Base-by-base conservation (phyloP, 1,284 basidiomycete genomes). In the Irpex sp. region DNA sequence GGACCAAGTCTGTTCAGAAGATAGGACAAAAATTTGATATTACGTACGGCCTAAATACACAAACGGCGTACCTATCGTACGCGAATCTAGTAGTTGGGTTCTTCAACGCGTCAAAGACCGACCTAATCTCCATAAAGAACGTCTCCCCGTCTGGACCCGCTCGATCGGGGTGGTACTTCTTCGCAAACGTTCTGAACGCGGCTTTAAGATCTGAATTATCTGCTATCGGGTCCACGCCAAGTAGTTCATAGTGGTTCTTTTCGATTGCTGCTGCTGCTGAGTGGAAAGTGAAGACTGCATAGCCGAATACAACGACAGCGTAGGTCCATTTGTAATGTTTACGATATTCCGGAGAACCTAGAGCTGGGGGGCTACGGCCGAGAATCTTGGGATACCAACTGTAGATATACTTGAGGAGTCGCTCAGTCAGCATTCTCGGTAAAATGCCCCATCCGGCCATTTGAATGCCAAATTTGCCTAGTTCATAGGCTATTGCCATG, bases 51-150 rank as follows among this genome's bases (percentile, higher is more conserved):
- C 15, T 51, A 3, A 9, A 13, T 47, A 36, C 7, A 2, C 72
- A 6, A 31, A 21, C 5, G 1, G 9, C 82, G 62, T 62, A 89
- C 90, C 85, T 80, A 76, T 96, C 94, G 74, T 96, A 96, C 0
- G 93, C 94, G 77, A 93, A 95, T 56, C 93, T 78, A 63, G 88
- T 88, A 1, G 86, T 80, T 0, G 94, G 92, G 68, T 94, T 85
- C 64, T 87, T 92, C 37, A 96, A 75, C 0, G 87, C 86, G 72
- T 96, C 93, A 71, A 89, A 95, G 17, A 90, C 91, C 68, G 88
- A 84, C 59, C 93, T 79, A 1, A 92, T 85, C 34, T 79, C 72
- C 63, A 95, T 92, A 72, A 96, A 96, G 55, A 87, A 65, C 4
- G 79, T 79, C 64, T 88, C 86, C 2, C 87, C 88, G n/a, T 79